Evolutionary conservation across 1,139 yeast species (phyloP).

Genomic region (Casaregolazyma lundiana): DNA sequence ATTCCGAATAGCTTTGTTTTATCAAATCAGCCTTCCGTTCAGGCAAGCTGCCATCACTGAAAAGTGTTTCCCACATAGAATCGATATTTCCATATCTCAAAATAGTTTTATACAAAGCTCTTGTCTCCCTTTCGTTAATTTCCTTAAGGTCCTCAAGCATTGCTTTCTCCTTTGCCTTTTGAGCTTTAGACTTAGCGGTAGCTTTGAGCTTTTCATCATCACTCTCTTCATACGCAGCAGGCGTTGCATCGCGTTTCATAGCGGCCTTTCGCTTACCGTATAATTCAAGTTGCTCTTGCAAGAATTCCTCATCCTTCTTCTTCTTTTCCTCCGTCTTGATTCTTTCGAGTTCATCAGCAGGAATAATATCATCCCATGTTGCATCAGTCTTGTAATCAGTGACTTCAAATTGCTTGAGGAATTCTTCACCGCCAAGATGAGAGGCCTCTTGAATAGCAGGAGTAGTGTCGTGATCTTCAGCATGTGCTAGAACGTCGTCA

Average conservation of each 20-base stretch:
- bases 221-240: slow-evolving; percentile 38
- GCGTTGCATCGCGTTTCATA: slow-evolving; percentile 43
- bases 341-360: slow-evolving; percentile 85
- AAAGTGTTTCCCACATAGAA: slow-evolving; percentile 74
- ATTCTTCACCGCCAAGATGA: slow-evolving; percentile 96
- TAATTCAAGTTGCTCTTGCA: slow-evolving; percentile 87
- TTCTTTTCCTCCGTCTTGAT: slow-evolving; percentile 89
- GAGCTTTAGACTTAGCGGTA: slow-evolving; percentile 27
- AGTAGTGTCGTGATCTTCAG: slow-evolving; percentile 94
- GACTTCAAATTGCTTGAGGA: slow-evolving; percentile 93
- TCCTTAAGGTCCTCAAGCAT: slow-evolving; percentile 42
- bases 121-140: slow-evolving; percentile 78
- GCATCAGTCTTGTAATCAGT: slow-evolving; percentile 98
- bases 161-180: slow-evolving; percentile 13
- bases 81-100: slow-evolving; percentile 77
- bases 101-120: slow-evolving; percentile 81
- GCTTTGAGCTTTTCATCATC: slow-evolving; percentile 33
- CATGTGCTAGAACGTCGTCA: slow-evolving; percentile 94
- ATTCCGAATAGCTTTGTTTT: slow-evolving; percentile 68
- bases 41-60: slow-evolving; percentile 85
- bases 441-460: slow-evolving; percentile 90
- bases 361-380: slow-evolving; percentile 99
- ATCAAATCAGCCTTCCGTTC: slow-evolving; percentile 81
- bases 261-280: slow-evolving; percentile 72
- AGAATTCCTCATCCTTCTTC: slow-evolving; percentile 76